Conservation (phyloP, 2,329 filamentous ascomycete genomes). For the Meredithiella fracta region DNA sequence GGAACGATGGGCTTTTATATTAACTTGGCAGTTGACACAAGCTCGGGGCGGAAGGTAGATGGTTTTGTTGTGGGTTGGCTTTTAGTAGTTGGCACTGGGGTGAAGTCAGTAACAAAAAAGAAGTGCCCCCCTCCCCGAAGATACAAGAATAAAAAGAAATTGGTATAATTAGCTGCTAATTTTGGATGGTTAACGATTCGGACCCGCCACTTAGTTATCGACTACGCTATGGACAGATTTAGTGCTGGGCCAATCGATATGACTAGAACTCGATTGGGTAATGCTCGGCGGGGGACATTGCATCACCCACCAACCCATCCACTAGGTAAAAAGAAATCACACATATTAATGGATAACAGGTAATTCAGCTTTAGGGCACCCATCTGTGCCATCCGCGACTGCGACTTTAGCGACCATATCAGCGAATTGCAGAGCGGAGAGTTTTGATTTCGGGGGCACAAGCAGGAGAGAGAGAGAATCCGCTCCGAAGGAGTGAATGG, state of each 20-base stretch:
- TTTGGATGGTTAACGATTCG: neutral
- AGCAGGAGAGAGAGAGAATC: neutral
- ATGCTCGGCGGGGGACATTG: too few species aligned
- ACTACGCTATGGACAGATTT: too few species aligned
- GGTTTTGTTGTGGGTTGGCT: neutral
- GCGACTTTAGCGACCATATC: too few species aligned
- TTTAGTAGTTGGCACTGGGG: neutral
- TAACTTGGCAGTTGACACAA: neutral
- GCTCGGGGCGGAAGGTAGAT: neutral
- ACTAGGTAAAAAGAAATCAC: neutral
- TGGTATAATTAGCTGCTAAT: neutral
- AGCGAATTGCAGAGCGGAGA: too few species aligned
- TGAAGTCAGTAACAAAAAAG: neutral
- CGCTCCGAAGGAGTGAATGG: neutral
- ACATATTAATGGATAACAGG: neutral
- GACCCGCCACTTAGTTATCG: too few species aligned
- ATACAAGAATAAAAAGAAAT: neutral
- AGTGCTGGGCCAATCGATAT: too few species aligned
- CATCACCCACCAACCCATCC: too few species aligned
- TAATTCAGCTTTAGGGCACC: neutral
- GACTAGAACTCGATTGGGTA: neutral
- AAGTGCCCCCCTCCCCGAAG: neutral
- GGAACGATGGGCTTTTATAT: conserved; percentile 3
- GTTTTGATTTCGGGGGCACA: neutral
- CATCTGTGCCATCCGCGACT: too few species aligned